phyloP scores from a whole-genome alignment of 257 asterid genomes.

The Forsythia suspensa region DNA sequence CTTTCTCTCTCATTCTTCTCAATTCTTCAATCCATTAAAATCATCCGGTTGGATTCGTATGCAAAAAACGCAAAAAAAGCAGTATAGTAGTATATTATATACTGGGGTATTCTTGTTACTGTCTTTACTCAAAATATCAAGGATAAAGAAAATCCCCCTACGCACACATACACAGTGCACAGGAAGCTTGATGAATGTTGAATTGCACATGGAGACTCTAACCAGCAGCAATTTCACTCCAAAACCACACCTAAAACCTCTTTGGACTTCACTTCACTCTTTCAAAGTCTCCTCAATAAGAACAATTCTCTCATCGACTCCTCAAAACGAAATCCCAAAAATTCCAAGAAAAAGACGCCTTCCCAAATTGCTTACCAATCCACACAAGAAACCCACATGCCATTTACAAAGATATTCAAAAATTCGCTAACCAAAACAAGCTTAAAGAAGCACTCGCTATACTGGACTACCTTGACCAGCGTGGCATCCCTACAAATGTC shows the following conservation, averaged over 20 bases:
- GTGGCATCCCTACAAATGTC: conserved; percentile 76
- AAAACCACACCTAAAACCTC: conserved; percentile 24
- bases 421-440: conserved; percentile 58
- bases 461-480: conserved; percentile 71
- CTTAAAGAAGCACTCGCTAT: conserved; percentile 75
- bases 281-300: conserved; percentile 35
- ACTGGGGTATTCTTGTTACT: too few species aligned
- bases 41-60: too few species aligned
- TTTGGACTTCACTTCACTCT: conserved; percentile 24
- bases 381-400: conserved; percentile 72
- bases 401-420: conserved; percentile 71
- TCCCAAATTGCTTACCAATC: conserved; percentile 55
- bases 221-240: conserved; percentile 37
- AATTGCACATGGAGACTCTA: conserved; percentile 42
- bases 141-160: background rate
- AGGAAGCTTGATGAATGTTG: background rate
- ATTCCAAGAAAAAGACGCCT: conserved; percentile 39
- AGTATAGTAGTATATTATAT: too few species aligned
- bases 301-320: conserved; percentile 20
- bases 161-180: background rate
- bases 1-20: too few species aligned
- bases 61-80: too few species aligned
- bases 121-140: background rate
- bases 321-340: conserved; percentile 16
- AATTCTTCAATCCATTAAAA: too few species aligned